A percentile compares a stretch with the other conserved stretches of the same genome.
Evolutionary conservation across 345 rosid species (phyloP).

Genomic region (Eucalyptus marginata): DNA sequence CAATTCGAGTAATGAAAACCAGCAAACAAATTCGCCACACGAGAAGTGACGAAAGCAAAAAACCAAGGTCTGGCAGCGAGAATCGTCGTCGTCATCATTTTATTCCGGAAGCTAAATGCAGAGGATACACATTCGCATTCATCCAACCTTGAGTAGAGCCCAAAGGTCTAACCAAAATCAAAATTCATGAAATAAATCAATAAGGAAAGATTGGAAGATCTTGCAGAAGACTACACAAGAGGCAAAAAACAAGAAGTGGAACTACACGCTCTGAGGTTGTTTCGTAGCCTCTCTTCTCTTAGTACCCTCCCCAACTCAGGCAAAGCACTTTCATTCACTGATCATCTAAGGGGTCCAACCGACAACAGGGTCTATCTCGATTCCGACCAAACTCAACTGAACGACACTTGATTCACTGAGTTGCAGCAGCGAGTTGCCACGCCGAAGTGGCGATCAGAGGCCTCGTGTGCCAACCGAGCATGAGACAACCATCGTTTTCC

Average conservation of each 20-base stretch:
- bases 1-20: background rate
- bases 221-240: background rate
- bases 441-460: slow-evolving; percentile 92
- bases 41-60: background rate
- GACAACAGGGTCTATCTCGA: background rate
- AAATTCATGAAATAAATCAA: background rate
- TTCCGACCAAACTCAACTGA: background rate
- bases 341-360: background rate
- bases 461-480: slow-evolving; percentile 94
- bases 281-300: background rate
- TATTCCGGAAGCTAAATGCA: background rate
- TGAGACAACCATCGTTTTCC: slow-evolving; percentile 67
- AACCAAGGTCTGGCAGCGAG: background rate
- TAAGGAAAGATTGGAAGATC: background rate
- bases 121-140: background rate
- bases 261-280: background rate
- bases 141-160: background rate
- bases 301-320: background rate
- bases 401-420: background rate
- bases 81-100: background rate
- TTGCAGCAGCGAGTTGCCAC: slow-evolving; percentile 36
- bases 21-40: background rate
- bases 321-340: background rate
- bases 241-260: background rate
- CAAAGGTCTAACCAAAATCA: background rate